Conservation (phyloP, 129 eudicot species). For the Dittrichia graveolens region DNA sequence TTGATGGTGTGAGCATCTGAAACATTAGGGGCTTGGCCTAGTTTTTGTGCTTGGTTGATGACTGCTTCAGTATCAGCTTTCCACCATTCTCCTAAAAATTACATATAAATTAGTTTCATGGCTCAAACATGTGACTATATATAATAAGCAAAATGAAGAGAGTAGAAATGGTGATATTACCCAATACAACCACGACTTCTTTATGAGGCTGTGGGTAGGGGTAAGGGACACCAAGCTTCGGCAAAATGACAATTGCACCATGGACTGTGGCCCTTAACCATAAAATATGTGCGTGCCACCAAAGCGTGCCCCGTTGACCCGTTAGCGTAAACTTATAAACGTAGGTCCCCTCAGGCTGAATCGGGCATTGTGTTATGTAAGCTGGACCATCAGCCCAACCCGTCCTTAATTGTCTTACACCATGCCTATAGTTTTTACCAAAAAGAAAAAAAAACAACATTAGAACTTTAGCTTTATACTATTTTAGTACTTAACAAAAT, state of each 20-base stretch:
- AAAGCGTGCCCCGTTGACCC: constrained; percentile 85
- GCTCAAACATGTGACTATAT: background rate
- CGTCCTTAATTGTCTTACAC: constrained; percentile 69
- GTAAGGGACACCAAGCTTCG: constrained; percentile 70
- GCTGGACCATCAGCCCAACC: constrained; percentile 99
- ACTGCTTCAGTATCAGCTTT: constrained; percentile 78
- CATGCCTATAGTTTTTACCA: constrained; percentile 58
- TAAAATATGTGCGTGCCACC: constrained; percentile 86
- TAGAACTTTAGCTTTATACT: background rate
- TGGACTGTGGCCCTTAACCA: constrained; percentile 92
- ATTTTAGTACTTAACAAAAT: background rate
- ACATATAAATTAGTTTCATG: background rate
- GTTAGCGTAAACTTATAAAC: constrained; percentile 73
- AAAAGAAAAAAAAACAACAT: background rate
- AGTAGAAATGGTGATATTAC: constrained; percentile 17
- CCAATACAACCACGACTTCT: constrained; percentile 64
- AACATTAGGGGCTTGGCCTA: constrained; percentile 72
- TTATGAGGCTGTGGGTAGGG: constrained; percentile 71
- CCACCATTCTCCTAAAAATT: constrained; percentile 84
- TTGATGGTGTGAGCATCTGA: constrained; percentile 90
- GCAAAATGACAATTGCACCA: constrained; percentile 82
- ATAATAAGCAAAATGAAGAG: too few relatives aligned
- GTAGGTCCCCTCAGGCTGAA: constrained; percentile 62
- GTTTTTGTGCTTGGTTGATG: constrained; percentile 54
- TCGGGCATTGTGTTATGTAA: constrained; percentile 89